Evolutionary conservation across 305 asterid species (phyloP).

Genomic region (Stenogyne calaminthoides): DNA sequence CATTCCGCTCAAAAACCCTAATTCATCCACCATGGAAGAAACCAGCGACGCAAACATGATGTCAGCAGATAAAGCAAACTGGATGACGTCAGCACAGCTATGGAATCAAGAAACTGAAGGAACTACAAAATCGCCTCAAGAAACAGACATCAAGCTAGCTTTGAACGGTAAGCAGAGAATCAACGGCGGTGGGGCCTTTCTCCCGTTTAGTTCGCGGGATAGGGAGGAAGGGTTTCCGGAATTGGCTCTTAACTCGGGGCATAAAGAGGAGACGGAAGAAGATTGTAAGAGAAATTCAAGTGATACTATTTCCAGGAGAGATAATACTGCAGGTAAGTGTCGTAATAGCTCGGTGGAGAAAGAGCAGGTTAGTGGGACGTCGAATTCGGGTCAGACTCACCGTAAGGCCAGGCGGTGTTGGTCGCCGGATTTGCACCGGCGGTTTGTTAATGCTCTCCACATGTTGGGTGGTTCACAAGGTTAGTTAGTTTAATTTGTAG

Average conservation of each 20-base stretch:
- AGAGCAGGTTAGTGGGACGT: conserved; percentile 33
- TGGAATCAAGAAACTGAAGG: conserved; percentile 72
- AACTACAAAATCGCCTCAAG: conserved; percentile 35
- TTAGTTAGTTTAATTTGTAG: conserved; percentile 51
- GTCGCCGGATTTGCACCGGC: conserved; percentile 94
- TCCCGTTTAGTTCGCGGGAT: conserved; percentile 55
- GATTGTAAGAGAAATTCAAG: conserved; percentile 34
- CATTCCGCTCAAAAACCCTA: conserved; percentile 63
- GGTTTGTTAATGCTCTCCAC: conserved; percentile 94
- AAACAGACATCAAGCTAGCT: conserved; percentile 50
- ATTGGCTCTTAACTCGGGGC: conserved; percentile 63
- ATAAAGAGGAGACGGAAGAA: conserved; percentile 55
- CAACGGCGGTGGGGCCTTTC: conserved; percentile 63
- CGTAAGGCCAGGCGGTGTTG: conserved; percentile 96
- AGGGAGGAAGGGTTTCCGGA: conserved; percentile 59
- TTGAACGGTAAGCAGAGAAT: conserved; percentile 51
- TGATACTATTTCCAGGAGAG: conserved; percentile 38
- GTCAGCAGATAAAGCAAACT: conserved; percentile 69
- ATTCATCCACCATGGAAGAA: conserved; percentile 43
- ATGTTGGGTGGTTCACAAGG: conserved; percentile 99
- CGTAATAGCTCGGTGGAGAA: conserved; percentile 30
- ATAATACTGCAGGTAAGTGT: conserved; percentile 32
- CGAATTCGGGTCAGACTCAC: conserved; percentile 50
- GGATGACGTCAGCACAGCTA: conserved; percentile 93
- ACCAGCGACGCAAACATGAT: conserved; percentile 29